Evolutionary conservation across 169 alveolate species (phyloP).

Genomic region (Amoebophrya sp.): DNA sequence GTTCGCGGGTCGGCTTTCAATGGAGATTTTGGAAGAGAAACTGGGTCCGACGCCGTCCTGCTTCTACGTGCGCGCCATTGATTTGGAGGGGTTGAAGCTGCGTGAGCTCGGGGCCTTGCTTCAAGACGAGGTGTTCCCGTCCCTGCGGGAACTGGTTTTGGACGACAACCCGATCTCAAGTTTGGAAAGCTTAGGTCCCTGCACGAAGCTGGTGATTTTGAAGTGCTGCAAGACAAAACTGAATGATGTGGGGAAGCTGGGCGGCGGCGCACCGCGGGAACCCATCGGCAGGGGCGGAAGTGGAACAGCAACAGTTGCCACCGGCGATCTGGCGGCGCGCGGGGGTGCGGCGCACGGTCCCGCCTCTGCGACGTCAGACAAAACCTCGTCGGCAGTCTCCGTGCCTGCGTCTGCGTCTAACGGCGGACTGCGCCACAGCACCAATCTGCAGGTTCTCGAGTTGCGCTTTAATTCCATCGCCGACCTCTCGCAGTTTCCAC

Average conservation of each 20-base stretch:
- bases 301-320: too few relatives aligned
- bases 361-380: too few relatives aligned
- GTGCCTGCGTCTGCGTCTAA: too few relatives aligned
- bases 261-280: not conserved
- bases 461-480: slow-evolving; percentile 39
- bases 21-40: slow-evolving; percentile 50
- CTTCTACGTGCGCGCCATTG: slow-evolving; percentile 39
- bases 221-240: not conserved
- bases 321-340: slow-evolving; percentile 29
- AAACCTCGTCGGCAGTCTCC: too few relatives aligned
- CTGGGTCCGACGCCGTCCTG: slow-evolving; percentile 30
- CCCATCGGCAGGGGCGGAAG: too few relatives aligned
- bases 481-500: slow-evolving; percentile 41
- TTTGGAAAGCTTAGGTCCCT: slow-evolving; percentile 43
- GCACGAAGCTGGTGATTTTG: slow-evolving; percentile 37
- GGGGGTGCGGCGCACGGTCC: too few relatives aligned
- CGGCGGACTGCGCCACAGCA: slow-evolving; percentile 26
- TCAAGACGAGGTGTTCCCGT: slow-evolving; percentile 39
- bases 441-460: slow-evolving; percentile 48
- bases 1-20: slow-evolving; percentile 58
- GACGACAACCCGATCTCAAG: slow-evolving; percentile 38
- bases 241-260: not conserved
- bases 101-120: slow-evolving; percentile 51
- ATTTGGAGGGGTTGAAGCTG: slow-evolving; percentile 39
- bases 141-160: slow-evolving; percentile 46